These are phyloP conservation scores for Xerocomus amazonicus DNA, from an alignment of 1,284 basidiomycete species.

Conservation along the genomic window DNA sequence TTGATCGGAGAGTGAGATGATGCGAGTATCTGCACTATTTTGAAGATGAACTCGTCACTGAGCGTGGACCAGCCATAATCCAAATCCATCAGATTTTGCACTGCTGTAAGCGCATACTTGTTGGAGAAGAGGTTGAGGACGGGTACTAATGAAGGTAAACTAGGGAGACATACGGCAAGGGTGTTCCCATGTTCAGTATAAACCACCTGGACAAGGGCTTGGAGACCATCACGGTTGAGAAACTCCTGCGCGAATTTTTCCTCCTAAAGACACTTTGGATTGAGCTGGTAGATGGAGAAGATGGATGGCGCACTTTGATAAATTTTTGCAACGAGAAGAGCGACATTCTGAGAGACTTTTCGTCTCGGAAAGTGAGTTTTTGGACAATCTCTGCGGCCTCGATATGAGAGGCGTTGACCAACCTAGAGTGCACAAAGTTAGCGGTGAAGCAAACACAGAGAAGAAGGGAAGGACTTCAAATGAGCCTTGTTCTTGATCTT, in stretches of 20 bases:
- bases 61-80: slow-evolving; percentile 79
- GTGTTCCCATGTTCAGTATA: slow-evolving; percentile 75
- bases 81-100: slow-evolving; percentile 84
- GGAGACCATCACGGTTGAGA: slow-evolving; percentile 72
- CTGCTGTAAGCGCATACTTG: slow-evolving; percentile 78
- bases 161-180: slow-evolving; percentile 59
- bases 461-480: slow-evolving; percentile 62
- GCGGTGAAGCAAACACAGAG: neutral
- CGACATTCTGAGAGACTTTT: slow-evolving; percentile 61
- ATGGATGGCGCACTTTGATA: slow-evolving; percentile 51
- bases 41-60: slow-evolving; percentile 68
- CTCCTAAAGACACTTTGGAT: slow-evolving; percentile 52
- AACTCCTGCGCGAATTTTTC: slow-evolving; percentile 87
- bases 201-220: slow-evolving; percentile 74
- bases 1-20: slow-evolving; percentile 81
- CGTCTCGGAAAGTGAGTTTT: slow-evolving; percentile 64
- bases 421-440: slow-evolving; percentile 38
- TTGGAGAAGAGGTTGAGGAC: slow-evolving; percentile 7
- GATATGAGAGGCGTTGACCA: slow-evolving; percentile 77
- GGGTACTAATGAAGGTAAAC: slow-evolving; percentile 12
- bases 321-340: slow-evolving; percentile 82
- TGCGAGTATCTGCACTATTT: slow-evolving; percentile 79
- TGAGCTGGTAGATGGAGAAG: neutral
- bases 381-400: slow-evolving; percentile 80
- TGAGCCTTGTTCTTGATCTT: slow-evolving; percentile 79